These are phyloP conservation scores for Ailanthus altissimus DNA, from an alignment of 345 rosid genomes.

Conservation along the genomic window DNA sequence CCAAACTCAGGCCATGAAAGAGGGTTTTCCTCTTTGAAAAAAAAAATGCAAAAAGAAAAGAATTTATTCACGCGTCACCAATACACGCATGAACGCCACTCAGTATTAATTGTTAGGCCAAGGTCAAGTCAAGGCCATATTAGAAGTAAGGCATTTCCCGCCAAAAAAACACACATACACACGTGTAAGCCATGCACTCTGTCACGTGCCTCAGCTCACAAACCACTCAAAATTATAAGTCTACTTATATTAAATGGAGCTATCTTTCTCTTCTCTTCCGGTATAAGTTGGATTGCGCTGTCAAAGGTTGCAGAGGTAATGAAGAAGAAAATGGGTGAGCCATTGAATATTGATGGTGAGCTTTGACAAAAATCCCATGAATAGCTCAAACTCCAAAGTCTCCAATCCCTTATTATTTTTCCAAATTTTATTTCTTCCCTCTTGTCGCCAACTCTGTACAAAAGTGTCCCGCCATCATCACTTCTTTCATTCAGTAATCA, in stretches of 20 bases:
- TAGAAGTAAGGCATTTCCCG: constrained; percentile 44
- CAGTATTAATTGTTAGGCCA: constrained; percentile 27
- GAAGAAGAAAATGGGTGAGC: constrained; percentile 10
- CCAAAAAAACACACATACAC: constrained; percentile 50
- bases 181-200: constrained; percentile 38
- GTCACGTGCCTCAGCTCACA: constrained; percentile 29
- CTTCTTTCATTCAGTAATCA: constrained; percentile 36
- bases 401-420: constrained; percentile 1
- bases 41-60: background rate
- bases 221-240: constrained; percentile 25
- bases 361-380: constrained; percentile 10
- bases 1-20: constrained; percentile 34
- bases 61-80: constrained; percentile 30
- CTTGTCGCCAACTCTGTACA: constrained; percentile 11
- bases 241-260: constrained; percentile 14
- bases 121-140: constrained; percentile 30
- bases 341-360: constrained; percentile 13
- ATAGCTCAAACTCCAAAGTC: constrained; percentile 23
- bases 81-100: constrained; percentile 31
- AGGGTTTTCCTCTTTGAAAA: constrained; percentile 26
- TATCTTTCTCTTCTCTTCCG: background rate
- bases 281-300: background rate
- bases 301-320: constrained; percentile 10
- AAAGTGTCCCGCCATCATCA: constrained; percentile 41
- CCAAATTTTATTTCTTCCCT: background rate